Evolutionary conservation across 108 stramenopile genomes (phyloP), one percentile per base, ranked within the genome.

Genomic region (Epithemia pelagica): DNA sequence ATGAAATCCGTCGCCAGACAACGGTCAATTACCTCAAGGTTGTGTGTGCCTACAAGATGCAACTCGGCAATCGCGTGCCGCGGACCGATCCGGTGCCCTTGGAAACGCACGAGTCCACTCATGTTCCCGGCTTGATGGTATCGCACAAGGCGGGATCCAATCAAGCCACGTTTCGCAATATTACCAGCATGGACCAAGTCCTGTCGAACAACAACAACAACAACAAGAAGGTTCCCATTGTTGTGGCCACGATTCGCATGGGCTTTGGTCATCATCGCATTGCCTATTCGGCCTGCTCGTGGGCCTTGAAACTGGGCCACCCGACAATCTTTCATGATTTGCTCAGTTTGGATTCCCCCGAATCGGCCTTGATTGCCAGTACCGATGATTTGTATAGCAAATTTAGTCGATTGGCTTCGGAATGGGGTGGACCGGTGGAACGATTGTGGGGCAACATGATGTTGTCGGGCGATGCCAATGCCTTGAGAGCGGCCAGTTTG

Each of bases 201-300:
- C 52, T 65, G 58, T 62, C 58, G 29, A 20, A 10, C 30, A 26
- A 54, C 10, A 29, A 56, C 55, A 74, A 62, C 30, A 61, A 62
- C 37, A 30, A 62, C 28, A 24, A 67, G 32, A 76, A 82, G 61
- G 73, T 74, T 51, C 85, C 95, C 0, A 65, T 96, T 33, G 75
- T 96, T 2, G 82, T 96, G 23, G 95, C 89, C 3, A 94, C 95
- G 30, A 96, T 96, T 74, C 91, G 95, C 2, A 96, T 96, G 95
- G 95, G 95, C 59, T 96, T 96, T 69, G 95, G 95, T 60, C 95
- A 96, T 80, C 95, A 96, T 78, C 92, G 95, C 46, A 80, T 96
- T 66, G 95, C 95, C 32, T 94, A 96, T 71, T 80, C 87, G 24
- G 86, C 89, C 57, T 74, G 82, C 33, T 88, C 86, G 28, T 96